These are phyloP conservation scores for Wickerhamomyces canadensis DNA, from an alignment of 805 yeast species.

Conservation along the genomic window DNA sequence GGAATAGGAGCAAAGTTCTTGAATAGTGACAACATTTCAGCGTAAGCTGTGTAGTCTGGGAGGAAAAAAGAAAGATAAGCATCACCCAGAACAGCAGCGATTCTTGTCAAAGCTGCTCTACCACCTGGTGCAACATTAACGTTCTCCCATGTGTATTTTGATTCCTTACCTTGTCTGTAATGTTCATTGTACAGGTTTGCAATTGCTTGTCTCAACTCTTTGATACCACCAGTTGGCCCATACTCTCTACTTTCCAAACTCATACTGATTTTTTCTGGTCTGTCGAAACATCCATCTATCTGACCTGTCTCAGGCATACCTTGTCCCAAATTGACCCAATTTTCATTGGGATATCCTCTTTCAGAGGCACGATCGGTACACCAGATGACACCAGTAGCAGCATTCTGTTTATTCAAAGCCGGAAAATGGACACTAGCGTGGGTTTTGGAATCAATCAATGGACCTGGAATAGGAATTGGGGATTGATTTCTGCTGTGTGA, in stretches of 20 bases:
- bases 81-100: slow-evolving; percentile 54
- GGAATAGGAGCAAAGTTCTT: slow-evolving; percentile 61
- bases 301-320: slow-evolving; percentile 64
- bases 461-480: slow-evolving; percentile 47
- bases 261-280: slow-evolving; percentile 44
- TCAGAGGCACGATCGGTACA: slow-evolving; percentile 56
- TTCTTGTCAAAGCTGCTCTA: slow-evolving; percentile 55
- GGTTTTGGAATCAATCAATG: slow-evolving; percentile 33
- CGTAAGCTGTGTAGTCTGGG: slow-evolving; percentile 62
- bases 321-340: slow-evolving; percentile 59
- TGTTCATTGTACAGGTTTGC: slow-evolving; percentile 51
- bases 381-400: slow-evolving; percentile 62
- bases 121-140: slow-evolving; percentile 65
- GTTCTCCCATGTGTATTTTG: slow-evolving; percentile 55
- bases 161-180: slow-evolving; percentile 40
- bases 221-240: slow-evolving; percentile 56
- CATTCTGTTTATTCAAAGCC: slow-evolving; percentile 52
- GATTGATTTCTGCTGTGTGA: slow-evolving; percentile 23
- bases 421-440: slow-evolving; percentile 38
- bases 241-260: slow-evolving; percentile 48
- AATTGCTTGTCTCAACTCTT: slow-evolving; percentile 49
- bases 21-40: slow-evolving; percentile 58
- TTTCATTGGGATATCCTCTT: slow-evolving; percentile 41
- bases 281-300: slow-evolving; percentile 49
- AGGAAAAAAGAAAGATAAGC: slow-evolving; percentile 54